phyloP scores from a whole-genome alignment of 2,329 filamentous ascomycete genomes.

The Pseudophaeomoniella oleicola region DNA sequence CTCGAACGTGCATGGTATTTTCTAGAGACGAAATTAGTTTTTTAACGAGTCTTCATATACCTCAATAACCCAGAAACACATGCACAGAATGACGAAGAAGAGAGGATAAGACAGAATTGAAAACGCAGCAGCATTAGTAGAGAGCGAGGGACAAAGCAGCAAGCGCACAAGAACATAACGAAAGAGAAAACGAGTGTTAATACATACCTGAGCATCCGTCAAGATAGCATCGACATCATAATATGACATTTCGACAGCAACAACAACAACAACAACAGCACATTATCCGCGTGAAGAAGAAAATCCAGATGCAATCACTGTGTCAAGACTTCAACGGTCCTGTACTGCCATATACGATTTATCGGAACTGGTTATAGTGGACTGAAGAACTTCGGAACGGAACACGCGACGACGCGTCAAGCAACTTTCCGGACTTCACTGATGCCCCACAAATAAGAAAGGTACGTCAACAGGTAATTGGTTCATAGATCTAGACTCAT shows the following conservation, averaged over 20 bases:
- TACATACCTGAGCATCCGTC: constrained; percentile 27
- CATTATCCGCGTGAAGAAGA: not conserved
- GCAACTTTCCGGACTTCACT: not conserved
- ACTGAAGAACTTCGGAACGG: not conserved
- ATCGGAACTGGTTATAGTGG: not conserved
- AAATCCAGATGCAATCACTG: not conserved
- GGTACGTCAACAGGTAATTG: no score
- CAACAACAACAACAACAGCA: not conserved
- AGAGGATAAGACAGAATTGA: no score
- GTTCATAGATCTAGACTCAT: no score
- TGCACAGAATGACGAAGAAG: no score
- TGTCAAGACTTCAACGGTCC: not conserved
- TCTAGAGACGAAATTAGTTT: constrained; percentile 49
- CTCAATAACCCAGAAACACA: no score
- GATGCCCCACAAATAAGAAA: no score
- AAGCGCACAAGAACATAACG: no score
- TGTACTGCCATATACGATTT: not conserved
- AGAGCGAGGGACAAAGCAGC: no score
- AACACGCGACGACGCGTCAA: not conserved
- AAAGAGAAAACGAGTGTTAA: no score
- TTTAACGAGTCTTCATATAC: no score
- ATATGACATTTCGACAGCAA: constrained; percentile 22
- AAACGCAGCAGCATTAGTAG: no score
- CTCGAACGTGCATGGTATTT: constrained; percentile 91
- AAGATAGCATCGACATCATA: constrained; percentile 33